Evolutionary conservation across 108 stramenopile species (phyloP), one percentile per base, ranked within the genome.

Genomic region (Cyclotella cryptica): DNA sequence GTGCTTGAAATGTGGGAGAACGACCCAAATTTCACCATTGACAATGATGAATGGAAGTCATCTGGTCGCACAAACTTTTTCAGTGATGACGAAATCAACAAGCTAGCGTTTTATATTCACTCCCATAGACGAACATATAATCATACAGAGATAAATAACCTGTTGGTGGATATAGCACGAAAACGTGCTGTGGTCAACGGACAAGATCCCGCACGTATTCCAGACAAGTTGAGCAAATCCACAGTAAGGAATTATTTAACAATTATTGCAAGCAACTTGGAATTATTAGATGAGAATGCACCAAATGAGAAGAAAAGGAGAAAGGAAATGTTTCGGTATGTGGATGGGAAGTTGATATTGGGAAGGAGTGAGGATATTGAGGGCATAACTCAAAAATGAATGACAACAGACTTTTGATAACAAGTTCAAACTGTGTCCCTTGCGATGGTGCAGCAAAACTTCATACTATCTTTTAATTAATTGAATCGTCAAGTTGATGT

Each of bases 331-430:
- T 26, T 57, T 8, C 8, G 4, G 19, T 8, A 57, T 57, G 22
- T 57, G 5, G 55, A 57, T 57, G 55, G 55, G 24, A 57, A 26
- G 55, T 57, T 57, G 24, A 57, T 57, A 24, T 57, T 57, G 24
- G 55, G 55, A 57, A n/a, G 55, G 19, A 24, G 1, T 24, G 55
- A 57, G 12, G 55, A 57, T 26, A 6, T 6, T 35, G 4, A 35
- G 6, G 2, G 35, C 6, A 2, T 35, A 2, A 6, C 35, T 5
- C 6, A 6, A 35, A 35, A 35, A 35, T 6, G 35, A 35, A 35
- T 6, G 6, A 35, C 6, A 35, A 35, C 35, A 35, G 35, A 6
- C 35, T 35, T 5, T 2, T 35, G 35, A 35, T 35, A 6, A 5
- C 35, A 35, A 35, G 35, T 35, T 35, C 35, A 35, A 35, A 35